Evolutionary conservation across 2,329 filamentous ascomycete genomes (phyloP), one percentile per base, ranked within the genome.

Genomic region (Chalaropsis thielavioides): DNA sequence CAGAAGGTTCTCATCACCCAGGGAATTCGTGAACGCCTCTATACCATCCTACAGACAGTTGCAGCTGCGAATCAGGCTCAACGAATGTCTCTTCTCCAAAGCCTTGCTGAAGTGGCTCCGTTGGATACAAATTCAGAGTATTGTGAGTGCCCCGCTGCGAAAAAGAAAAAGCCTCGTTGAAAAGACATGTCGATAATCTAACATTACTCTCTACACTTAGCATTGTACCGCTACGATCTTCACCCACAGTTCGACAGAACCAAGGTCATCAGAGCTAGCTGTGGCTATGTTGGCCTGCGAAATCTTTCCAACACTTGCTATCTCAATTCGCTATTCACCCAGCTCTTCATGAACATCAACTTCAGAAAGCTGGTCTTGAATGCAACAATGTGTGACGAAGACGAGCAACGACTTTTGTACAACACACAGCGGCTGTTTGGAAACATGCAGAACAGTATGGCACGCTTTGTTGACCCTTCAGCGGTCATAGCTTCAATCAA

Each of bases 261-360:
- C 46, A 85, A 83, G 70, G 82, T 84, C 17, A 81, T 95, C n/a
- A 84, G 90, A 68, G 85, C 89, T 1, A 76, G 83, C 0, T 88
- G 88, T 68, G 91, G 90, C 22, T 95, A 95, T 72, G 84, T 88
- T n/a, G 94, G 94, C 0, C 75, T 99, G n/a, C 82, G 82, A 65
- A 99, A 99, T 71, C 81, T 96, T 17, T 94, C 90, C 10, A 96
- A 96, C 72, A 97, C 95, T 0, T 99, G 94, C 75, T 99, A 99
- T 73, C 82, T 97, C 72, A 99, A 99, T 73, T 97, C 94, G 0
- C 78, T 99, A 0, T 81, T 97, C 67, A 92, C 91, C 0, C 94
- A 99, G 72, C 82, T 99, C 0, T 99, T 92, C 77, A 97, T 96
- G 90, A 97, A 99, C 72, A 76, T 89, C 17, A 81, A 84, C 6